Evolutionary conservation across 108 stramenopile genomes (phyloP).

Genomic region (Nitzschia putrida): DNA sequence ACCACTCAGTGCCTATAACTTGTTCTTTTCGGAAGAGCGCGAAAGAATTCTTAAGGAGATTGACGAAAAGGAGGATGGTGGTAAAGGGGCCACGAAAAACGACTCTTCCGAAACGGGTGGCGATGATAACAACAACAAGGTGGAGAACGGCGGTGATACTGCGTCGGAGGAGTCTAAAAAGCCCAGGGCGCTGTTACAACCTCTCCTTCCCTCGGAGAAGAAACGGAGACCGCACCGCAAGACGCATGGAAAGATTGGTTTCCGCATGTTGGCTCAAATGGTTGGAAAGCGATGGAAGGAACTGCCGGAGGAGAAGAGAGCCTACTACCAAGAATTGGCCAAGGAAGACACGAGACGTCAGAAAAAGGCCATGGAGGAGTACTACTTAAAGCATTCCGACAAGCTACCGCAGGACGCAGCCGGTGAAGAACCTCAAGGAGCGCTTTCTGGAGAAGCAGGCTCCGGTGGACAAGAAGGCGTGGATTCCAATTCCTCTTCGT

Average conservation of each 20-base stretch:
- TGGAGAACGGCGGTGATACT: not conserved
- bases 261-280: constrained; percentile 50
- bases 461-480: no score
- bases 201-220: constrained; percentile 46
- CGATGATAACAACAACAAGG: constrained; percentile 16
- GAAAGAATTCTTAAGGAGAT: constrained; percentile 61
- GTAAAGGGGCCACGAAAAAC: not conserved
- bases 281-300: constrained; percentile 62
- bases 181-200: constrained; percentile 47
- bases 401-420: not conserved
- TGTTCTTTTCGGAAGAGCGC: constrained; percentile 66
- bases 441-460: no score
- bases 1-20: constrained; percentile 63
- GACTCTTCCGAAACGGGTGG: constrained; percentile 13
- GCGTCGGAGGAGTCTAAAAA: constrained; percentile 9
- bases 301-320: constrained; percentile 41
- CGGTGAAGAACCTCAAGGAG: no score
- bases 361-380: constrained; percentile 61
- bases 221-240: constrained; percentile 61
- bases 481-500: no score
- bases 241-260: constrained; percentile 67
- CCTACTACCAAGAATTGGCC: constrained; percentile 57
- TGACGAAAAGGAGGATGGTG: constrained; percentile 26
- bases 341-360: constrained; percentile 54
- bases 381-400: constrained; percentile 36